Conservation (phyloP, 345 rosid genomes). For the Hevea brasiliensis region DNA sequence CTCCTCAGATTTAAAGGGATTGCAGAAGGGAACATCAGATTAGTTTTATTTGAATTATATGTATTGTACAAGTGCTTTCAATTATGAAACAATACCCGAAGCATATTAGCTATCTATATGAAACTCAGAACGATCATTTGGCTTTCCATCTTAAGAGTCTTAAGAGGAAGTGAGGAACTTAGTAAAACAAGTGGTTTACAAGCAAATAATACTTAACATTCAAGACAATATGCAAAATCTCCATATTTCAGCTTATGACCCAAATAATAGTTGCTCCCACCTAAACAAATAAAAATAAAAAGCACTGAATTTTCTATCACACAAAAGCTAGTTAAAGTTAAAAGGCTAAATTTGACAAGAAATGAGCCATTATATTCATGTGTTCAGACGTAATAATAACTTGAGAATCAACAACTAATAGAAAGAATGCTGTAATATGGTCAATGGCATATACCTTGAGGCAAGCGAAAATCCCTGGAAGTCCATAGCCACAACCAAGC, state of each 20-base stretch:
- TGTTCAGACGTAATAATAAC: neutral
- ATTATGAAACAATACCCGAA: neutral
- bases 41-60: neutral
- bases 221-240: neutral
- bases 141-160: neutral
- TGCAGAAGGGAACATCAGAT: neutral
- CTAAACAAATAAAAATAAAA: neutral
- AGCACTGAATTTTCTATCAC: neutral
- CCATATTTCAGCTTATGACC: neutral
- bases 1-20: neutral
- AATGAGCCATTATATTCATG: neutral
- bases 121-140: neutral
- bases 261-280: neutral
- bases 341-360: neutral
- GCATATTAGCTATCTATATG: neutral
- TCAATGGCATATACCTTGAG: constrained; percentile 55
- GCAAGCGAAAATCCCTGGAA: constrained; percentile 95
- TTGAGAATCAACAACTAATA: neutral
- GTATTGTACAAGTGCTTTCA: neutral
- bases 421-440: neutral
- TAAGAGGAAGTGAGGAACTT: too few species aligned
- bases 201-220: neutral
- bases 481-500: constrained; percentile 84
- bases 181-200: neutral
- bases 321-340: neutral